Evolutionary conservation across 768 basidiomycete genomes (phyloP).

Genomic region (Suillus fuscotomentosus): DNA sequence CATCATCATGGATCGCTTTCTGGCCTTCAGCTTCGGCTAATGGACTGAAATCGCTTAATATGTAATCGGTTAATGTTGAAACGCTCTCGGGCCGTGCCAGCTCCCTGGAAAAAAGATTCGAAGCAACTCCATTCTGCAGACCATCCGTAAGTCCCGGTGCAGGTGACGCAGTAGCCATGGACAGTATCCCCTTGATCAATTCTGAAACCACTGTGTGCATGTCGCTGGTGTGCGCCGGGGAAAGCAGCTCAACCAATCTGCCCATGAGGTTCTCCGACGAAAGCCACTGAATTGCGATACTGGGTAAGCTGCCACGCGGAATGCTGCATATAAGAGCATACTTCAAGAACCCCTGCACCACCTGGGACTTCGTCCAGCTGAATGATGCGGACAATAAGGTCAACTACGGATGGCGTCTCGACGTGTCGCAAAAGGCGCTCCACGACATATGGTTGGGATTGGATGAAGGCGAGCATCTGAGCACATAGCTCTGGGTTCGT

Average conservation of each 20-base stretch:
- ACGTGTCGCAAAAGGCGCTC: conserved; percentile 83
- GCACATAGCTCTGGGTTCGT: conserved; percentile 15
- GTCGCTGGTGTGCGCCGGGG: conserved; percentile 70
- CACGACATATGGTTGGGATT: conserved; percentile 76
- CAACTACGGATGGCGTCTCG: conserved; percentile 87
- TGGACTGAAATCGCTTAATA: conserved; percentile 61
- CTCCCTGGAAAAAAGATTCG: conserved; percentile 88
- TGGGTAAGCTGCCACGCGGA: conserved; percentile 27
- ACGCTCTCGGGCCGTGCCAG: conserved; percentile 74
- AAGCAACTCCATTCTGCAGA: conserved; percentile 67
- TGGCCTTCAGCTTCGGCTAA: conserved; percentile 10
- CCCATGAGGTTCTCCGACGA: conserved; percentile 81
- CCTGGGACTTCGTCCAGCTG: conserved; percentile 84
- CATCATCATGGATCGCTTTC: conserved; percentile 14
- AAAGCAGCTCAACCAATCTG: conserved; percentile 77
- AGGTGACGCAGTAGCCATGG: conserved; percentile 88
- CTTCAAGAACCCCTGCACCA: conserved; percentile 83
- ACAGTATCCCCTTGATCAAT: conserved; percentile 91
- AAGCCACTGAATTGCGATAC: conserved; percentile 67
- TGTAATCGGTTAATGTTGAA: conserved; percentile 69
- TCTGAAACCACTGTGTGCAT: conserved; percentile 88
- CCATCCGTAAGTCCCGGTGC: conserved; percentile 70
- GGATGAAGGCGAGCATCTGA: conserved; percentile 93
- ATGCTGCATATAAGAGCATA: conserved; percentile 47
- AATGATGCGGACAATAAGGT: conserved; percentile 86